Evolutionary conservation across 768 basidiomycete genomes (phyloP).

Genomic region (Boletus rubropictus): DNA sequence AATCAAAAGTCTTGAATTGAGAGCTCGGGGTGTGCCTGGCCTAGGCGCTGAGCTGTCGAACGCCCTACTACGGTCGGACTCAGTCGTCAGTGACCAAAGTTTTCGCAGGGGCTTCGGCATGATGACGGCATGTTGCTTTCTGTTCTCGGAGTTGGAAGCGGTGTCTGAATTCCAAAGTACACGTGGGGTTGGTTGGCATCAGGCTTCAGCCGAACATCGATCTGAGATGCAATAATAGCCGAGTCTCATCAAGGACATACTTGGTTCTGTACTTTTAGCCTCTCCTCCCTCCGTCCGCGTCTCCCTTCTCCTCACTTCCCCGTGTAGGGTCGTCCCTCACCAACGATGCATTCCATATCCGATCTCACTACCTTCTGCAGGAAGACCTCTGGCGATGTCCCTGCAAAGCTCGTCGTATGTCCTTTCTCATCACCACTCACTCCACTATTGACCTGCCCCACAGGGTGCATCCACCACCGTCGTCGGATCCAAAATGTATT

Average conservation of each 20-base stretch:
- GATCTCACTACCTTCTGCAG: slow-evolving; percentile 85
- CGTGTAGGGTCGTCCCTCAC: background rate
- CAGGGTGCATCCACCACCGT: slow-evolving; percentile 91
- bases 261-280: slow-evolving; percentile 19
- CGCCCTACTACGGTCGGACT: background rate
- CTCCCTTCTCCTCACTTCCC: slow-evolving; percentile 3
- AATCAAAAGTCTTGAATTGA: background rate
- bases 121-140: slow-evolving; percentile 7
- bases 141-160: slow-evolving; percentile 14
- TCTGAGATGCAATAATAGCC: slow-evolving; percentile 25
- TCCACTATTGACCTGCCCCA: background rate
- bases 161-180: slow-evolving; percentile 10
- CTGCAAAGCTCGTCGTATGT: slow-evolving; percentile 81
- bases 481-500: slow-evolving; percentile 80
- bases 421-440: background rate
- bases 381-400: slow-evolving; percentile 80
- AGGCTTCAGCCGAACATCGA: slow-evolving; percentile 19
- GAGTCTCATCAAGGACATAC: slow-evolving; percentile 10
- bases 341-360: slow-evolving; percentile 70
- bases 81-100: too few relatives aligned
- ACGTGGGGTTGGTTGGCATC: slow-evolving; percentile 19
- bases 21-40: background rate
- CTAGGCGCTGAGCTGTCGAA: background rate
- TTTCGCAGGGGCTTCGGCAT: too few relatives aligned
- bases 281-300: slow-evolving; percentile 11